Evolutionary conservation across 345 rosid species (phyloP), one percentile per base, ranked within the genome.

Genomic region (Dipteronia dyeriana): DNA sequence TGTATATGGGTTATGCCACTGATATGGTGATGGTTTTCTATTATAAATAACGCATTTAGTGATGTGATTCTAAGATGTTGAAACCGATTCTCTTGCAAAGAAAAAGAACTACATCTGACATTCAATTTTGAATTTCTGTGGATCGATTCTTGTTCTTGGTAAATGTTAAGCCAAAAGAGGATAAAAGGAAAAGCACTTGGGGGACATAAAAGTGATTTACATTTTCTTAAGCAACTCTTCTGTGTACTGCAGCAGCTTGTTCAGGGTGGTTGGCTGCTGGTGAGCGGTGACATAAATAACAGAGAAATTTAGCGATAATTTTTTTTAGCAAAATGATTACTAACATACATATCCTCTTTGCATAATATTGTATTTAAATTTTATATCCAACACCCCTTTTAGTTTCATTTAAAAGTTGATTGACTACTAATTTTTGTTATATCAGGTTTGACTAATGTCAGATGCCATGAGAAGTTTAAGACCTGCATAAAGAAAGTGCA

Each of bases 381-480:
- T 14, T 49, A 49, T 49, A 49, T 14, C 17, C 54, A 49, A 49
- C 54, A 11, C 19, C 54, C 54, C 4, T 2, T 54, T 9, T 26
- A 19, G 64, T 47, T 60, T 56, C 5, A 23, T 41, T 62, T 63
- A 9, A 43, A 43, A 41, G 59, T 4, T 19, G 67, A 41, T 25
- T 76, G 26, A 59, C 66, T 57, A 5, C 31, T 19, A 17, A 22
- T 57, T 23, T 34, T 14, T 17, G 60, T 41, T 19, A 19, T 73
- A 26, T 22, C 83, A 93, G 98, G 98, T 68, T 29, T 95, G 84
- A 88, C 70, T 22, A 80, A 74, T 56, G 26, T 95, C 54, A 85
- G 80, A 61, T 93, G 98, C 84, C 98, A 95, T 53, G 87, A 86
- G 84, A 87, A 89, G 78, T 95, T 95, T 70, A 85, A 93, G 82